Conservation (phyloP, 1,284 basidiomycete species). For the Uromyces viciae-fabae region DNA sequence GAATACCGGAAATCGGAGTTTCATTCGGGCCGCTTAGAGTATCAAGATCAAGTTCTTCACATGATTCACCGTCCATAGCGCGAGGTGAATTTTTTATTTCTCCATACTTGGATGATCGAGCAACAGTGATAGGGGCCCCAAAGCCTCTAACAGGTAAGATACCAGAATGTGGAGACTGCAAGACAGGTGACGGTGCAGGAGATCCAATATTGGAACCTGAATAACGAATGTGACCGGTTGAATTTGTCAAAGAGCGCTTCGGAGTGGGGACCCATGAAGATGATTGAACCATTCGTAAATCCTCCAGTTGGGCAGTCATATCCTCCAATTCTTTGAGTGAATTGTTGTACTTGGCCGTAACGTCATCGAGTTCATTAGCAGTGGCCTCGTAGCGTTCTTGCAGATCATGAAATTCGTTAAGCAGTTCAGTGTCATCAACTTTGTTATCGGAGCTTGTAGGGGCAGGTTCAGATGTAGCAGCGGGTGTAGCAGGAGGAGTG, state of each 20-base stretch:
- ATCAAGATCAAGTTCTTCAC: constrained; percentile 45
- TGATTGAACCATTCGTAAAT: background rate
- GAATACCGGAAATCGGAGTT: constrained; percentile 12
- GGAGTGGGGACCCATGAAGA: background rate
- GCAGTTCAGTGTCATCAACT: background rate
- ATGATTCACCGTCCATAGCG: constrained; percentile 16
- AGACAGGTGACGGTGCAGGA: background rate
- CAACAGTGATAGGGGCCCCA: constrained; percentile 57
- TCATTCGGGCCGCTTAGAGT: background rate
- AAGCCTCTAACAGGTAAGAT: constrained; percentile 47
- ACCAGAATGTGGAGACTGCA: constrained; percentile 74
- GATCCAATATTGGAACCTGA: background rate
- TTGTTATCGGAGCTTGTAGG: no score
- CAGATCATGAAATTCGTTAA: constrained; percentile 3
- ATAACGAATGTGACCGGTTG: background rate
- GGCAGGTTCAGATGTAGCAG: background rate
- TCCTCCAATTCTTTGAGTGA: constrained; percentile 9
- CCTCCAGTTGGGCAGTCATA: background rate
- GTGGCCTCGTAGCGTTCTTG: constrained; percentile 6
- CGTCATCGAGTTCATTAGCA: constrained; percentile 15
- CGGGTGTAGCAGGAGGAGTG: constrained; percentile 32
- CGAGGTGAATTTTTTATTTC: background rate
- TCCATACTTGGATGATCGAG: constrained; percentile 60
- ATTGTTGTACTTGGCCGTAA: constrained; percentile 3
- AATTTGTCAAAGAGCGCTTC: background rate